A percentile compares a stretch with the other conserved stretches of the same genome.
phyloP scores from a whole-genome alignment of 2,329 filamentous ascomycete genomes.

The Furcasterigmium furcatum region DNA sequence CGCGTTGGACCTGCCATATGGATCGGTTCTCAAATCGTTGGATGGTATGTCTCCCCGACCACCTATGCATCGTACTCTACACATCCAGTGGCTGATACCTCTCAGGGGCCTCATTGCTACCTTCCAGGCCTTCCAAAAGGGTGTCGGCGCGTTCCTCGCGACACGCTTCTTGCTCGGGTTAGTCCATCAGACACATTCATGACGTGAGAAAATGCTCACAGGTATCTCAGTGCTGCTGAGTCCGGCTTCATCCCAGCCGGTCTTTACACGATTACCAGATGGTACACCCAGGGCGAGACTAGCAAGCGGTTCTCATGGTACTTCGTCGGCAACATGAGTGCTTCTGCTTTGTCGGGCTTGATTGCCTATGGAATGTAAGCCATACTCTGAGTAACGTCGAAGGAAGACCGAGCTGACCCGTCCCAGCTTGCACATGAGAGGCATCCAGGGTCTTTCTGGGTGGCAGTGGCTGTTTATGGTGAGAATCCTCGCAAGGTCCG shows the following conservation, averaged over 20 bases:
- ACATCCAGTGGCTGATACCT: conserved; percentile 6
- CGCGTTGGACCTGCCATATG: conserved; percentile 41
- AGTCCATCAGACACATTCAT: conserved; percentile 2
- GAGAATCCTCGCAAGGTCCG: neutral
- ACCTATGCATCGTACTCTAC: too few species aligned
- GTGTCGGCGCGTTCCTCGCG: conserved; percentile 25
- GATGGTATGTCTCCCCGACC: conserved; percentile 33
- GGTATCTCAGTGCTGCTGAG: conserved; percentile 17
- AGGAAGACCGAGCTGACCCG: neutral
- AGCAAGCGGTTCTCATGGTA: conserved; percentile 41
- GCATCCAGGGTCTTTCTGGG: conserved; percentile 21
- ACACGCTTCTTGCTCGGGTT: conserved; percentile 29
- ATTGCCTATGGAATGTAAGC: conserved; percentile 36
- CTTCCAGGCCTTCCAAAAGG: conserved; percentile 31
- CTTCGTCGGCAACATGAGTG: conserved; percentile 41
- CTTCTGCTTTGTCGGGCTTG: conserved; percentile 33
- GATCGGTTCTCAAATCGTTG: conserved; percentile 39
- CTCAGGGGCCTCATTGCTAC: conserved; percentile 28
- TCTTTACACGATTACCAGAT: conserved; percentile 42
- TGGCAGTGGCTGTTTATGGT: conserved; percentile 32
- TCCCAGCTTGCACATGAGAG: conserved; percentile 25
- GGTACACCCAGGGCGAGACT: conserved; percentile 43
- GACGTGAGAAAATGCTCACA: neutral
- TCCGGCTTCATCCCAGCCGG: conserved; percentile 43
- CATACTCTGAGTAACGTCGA: too few species aligned